Conservation (phyloP, 2,329 filamentous ascomycete genomes). For the Pyrenophora teres region DNA sequence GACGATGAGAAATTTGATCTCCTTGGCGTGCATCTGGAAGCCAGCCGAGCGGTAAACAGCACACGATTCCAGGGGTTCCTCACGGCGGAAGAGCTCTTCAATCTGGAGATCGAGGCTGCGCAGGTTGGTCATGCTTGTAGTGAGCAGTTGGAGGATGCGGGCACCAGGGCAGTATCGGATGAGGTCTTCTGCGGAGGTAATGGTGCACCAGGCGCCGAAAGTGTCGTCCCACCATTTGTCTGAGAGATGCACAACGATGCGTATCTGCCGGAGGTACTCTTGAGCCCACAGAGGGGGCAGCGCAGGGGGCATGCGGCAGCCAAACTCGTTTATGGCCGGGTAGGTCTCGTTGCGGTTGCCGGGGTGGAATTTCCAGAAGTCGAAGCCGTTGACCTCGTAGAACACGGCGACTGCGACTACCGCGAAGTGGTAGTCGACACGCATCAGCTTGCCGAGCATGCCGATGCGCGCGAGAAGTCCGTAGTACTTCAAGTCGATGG, state of each 20-base stretch:
- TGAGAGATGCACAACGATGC: conserved; percentile 11
- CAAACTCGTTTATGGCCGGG: neutral
- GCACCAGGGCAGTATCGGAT: conserved; percentile 15
- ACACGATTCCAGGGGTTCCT: neutral
- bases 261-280: conserved; percentile 4
- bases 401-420: conserved; percentile 13
- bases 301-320: neutral
- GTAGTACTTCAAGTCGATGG: neutral
- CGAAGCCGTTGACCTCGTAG: conserved; percentile 13
- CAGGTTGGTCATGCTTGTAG: conserved; percentile 4
- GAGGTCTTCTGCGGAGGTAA: conserved; percentile 11
- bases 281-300: conserved; percentile 3
- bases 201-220: neutral
- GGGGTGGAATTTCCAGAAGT: neutral
- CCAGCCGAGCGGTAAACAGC: conserved; percentile 4
- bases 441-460: neutral
- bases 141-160: conserved; percentile 13
- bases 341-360: neutral
- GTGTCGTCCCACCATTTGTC: conserved; percentile 7
- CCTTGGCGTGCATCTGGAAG: conserved; percentile 12
- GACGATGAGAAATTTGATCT: conserved; percentile 8
- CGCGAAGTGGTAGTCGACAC: conserved; percentile 9
- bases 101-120: conserved; percentile 14
- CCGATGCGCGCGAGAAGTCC: neutral
- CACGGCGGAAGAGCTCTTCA: conserved; percentile 1